Evolutionary conservation across 768 basidiomycete genomes (phyloP), one percentile per base, ranked within the genome.

Genomic region (Collybia sordida): DNA sequence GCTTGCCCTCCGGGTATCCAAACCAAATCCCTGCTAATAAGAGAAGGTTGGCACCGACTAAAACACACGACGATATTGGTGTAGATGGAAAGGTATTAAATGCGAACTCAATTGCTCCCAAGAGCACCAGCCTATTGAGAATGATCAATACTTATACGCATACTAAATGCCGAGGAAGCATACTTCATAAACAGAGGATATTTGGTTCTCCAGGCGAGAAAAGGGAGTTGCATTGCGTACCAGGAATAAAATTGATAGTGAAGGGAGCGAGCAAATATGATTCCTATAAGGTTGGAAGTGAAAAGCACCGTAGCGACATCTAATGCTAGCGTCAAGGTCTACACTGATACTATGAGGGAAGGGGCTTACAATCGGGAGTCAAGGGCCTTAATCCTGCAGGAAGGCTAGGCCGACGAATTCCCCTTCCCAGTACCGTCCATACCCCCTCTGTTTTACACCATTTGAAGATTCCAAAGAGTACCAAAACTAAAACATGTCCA

Each of bases 241-340:
- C 97, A 99, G 4, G 90, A 86, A 66, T 97, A 97, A 68, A 99
- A 99, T 58, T 99, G 97, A 64, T 98, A 98, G 64, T 99, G 97
- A 38, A 99, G 71, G 8, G 96, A 98, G 17, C 97, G 83, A 18
- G 97, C 92, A 64, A 91, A 97, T 6, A 90, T 54, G 28, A 98
- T 88, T 15, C 97, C 97, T 45, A 97, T 85, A 34, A 98, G 65
- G 62, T 98, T 98, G 14, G 89, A 89, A 1, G 92, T 95, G 73
- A 92, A 93, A 4, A 98, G 75, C 19, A 93, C 76, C 1, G 88
- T 89, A 17, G 85, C 79, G 44, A 88, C 76, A 59, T 89, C 95
- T 96, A 24, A 19, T 34, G 39, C 23, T 47, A 31, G 31, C 14
- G 9, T 12, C 31, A n/a, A 42, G 11, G 50, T 63, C 28, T 66